Evolutionary conservation across 192 early-diverging fungal species (phyloP), one percentile per base, ranked within the genome.

Genomic region (Gryganskiella cystojenkinii): DNA sequence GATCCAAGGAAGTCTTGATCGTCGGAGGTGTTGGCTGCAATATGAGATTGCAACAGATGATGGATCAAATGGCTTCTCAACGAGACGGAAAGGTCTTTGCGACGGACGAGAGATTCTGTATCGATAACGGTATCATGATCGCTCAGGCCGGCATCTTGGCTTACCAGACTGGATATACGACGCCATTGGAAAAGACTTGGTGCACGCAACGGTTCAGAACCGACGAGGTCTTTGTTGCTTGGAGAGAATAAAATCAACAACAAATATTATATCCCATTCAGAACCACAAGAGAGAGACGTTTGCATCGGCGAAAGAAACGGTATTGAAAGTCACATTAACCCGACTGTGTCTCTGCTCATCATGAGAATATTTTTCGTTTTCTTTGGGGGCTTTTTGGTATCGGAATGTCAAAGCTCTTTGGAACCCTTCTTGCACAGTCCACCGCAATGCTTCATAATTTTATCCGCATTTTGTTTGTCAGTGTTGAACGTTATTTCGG

Each of bases 71-170:
- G 98, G 95, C 92, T 5, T 61, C 84, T 43, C 94, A 99, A 73
- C 88, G 98, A 22, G 89, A 83, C 13, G 97, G 92, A 22, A 88
- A 87, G 64, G 88, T 98, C 14, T 98, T 94, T 88, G 96, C 97
- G 6, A 98, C 97, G 1, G 98, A 99, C 80, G 97, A 98, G 83
- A 80, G 96, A 87, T 97, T 96, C 79, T 98, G 97, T 74, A 99
- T 99, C 57, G 98, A 99, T 65, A 99, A 99, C 63, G 98, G 98
- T 8, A 91, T 98, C 49, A 99, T 99, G 98, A 99, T 99, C 81
- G 98, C 98, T 8, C 96, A 98, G 66, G 97, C 98, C 1, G 98
- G 98, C 1, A 83, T 95, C 17, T 80, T 98, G 51, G 89, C 91
- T 27, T 96, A 87, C 82, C 90, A 89, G 52, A 91, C 91, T 28